Evolutionary conservation across 2,329 filamentous ascomycete species (phyloP).

Genomic region (Claviceps capensis): DNA sequence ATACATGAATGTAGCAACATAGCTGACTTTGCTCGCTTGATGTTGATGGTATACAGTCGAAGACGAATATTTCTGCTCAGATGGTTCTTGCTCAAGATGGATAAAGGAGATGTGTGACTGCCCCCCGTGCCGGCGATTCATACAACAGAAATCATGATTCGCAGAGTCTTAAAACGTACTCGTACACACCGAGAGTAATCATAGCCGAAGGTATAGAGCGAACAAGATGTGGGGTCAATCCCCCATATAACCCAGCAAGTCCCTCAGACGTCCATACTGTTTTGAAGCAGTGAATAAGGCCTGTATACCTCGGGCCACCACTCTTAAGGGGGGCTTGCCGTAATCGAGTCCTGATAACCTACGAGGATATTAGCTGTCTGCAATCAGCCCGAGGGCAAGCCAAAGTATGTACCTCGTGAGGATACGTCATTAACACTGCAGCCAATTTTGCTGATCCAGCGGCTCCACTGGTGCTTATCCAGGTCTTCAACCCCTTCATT

Average conservation of each 20-base stretch:
- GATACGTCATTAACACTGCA: constrained; percentile 67
- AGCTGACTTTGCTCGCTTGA: too few species aligned
- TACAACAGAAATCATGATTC: not conserved
- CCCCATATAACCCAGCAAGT: constrained; percentile 52
- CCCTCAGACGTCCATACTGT: constrained; percentile 54
- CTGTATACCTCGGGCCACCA: constrained; percentile 50
- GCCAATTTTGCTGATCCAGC: constrained; percentile 72
- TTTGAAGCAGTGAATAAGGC: constrained; percentile 52
- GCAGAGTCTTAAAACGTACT: constrained; percentile 13
- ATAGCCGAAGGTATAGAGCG: constrained; percentile 58
- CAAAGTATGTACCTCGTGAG: constrained; percentile 53
- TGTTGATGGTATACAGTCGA: too few species aligned
- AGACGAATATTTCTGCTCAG: not conserved
- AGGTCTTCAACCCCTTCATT: constrained; percentile 57
- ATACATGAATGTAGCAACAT: too few species aligned
- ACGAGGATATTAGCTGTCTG: not conserved
- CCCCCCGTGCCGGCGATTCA: too few species aligned
- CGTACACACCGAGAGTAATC: constrained; percentile 57
- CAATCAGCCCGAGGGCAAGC: not conserved
- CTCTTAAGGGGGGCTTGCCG: constrained; percentile 58
- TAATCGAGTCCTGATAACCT: constrained; percentile 42
- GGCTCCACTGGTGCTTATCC: constrained; percentile 58
- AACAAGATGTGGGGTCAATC: constrained; percentile 54
- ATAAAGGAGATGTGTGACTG: too few species aligned
- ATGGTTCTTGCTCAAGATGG: not conserved